Base-by-base conservation (phyloP, 768 basidiomycete species). In the Fomitopsis pulvina region DNA sequence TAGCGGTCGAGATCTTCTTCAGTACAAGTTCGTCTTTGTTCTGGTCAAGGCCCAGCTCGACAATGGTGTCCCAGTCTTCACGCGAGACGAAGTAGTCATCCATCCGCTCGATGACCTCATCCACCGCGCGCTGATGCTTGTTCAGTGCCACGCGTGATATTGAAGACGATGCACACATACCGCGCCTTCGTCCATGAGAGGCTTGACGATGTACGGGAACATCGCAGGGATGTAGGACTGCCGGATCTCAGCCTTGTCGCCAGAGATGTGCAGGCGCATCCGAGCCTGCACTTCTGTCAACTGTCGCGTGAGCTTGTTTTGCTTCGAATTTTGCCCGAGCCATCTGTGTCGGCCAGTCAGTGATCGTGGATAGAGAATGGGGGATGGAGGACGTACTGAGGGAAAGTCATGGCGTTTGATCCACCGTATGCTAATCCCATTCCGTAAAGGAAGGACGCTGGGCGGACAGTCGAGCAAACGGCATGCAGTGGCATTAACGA, bases 311-410 rank as follows among this genome's bases (percentile, higher is more conserved):
- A 97, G 76, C 60, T 95, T 96, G 55, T 61, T 75, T 65, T 89
- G 86, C 61, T 94, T 95, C 50, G 96, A 98, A 66, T 98, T 98
- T 63, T 98, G 92, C 8, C 95, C 95, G 11, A 99, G 82, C 92
- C 92, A 99, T 61, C 94, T 97, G 58, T 54, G 34, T 16, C 10
- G 47, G n/a, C 47, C 16, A 8, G 41, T 51, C 22, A 47, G 48
- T n/a, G 16, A n/a, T n/a, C 14, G 8, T 28, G 24, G 14, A 25
- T 16, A 18, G 18, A 11, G 14, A 10, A 11, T 14, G 26, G 21
- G 28, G 9, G 45, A 18, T 22, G 37, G 24, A 32, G 29, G 2
- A 75, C 86, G 48, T 66, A 95, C 93, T 83, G 80, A 32, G 93
- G 93, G 75, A 96, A 96, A 0, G 79, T 60, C 69, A 89, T 80